Evolutionary conservation across 768 basidiomycete genomes (phyloP), one percentile per base, ranked within the genome.

Genomic region (Lentinula detonsa): DNA sequence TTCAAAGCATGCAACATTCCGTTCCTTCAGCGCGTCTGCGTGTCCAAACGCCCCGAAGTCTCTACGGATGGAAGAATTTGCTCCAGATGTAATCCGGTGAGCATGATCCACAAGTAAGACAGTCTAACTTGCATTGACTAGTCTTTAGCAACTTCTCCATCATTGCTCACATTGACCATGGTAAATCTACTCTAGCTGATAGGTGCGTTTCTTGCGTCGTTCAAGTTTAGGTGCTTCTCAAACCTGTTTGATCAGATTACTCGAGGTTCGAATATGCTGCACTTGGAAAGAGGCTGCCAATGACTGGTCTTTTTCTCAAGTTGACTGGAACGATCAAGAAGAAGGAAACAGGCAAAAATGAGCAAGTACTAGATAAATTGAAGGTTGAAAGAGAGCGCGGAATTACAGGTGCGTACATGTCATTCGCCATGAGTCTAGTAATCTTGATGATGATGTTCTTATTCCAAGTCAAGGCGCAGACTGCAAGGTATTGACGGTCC

Each of bases 371-470:
- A 61, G 93, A 95, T 71, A 96, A 93, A 73, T 80, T 99, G 54
- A 98, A 98, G 73, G 97, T 99, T 3, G 97, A 98, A 71, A 81
- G 94, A 57, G 96, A 98, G 71, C 84, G 96, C 11, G 96, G 96
- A 13, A 99, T 99, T 61, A 99, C 97, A 23, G 92, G 93, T 89
- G 60, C 63, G 78, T 64, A 45, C 16, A 61, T 9, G 28, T 31
- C 34, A 21, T 28, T 6, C 18, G 15, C 16, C 5, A 5, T 4
- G 6, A 35, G 13, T 21, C 1, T 13, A 21, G 13, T 28, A 11
- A 3, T 9, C 28, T 28, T 1, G 33, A 18, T 13, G 18, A 13
- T 59, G 31, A 49, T 23, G 1, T 13, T 18, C 7, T n/a, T 46
- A 43, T 37, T 49, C 63, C 4, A 65, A 92, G 96, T 98, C 70